phyloP scores from a whole-genome alignment of 257 asterid genomes.

The Gentiana straminea region DNA sequence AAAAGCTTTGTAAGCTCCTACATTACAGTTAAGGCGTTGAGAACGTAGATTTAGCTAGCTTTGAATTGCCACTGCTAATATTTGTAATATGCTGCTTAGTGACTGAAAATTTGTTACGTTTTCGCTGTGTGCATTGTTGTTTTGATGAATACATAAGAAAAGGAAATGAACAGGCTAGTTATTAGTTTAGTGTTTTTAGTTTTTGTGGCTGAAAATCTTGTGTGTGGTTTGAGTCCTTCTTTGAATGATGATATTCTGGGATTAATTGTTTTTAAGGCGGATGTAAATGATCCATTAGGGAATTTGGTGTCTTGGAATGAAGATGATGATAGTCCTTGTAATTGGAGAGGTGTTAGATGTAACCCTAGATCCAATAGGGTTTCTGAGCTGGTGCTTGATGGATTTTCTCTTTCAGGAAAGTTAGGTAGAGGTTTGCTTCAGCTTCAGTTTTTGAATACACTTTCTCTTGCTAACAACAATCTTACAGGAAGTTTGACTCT shows the following conservation, averaged over 20 bases:
- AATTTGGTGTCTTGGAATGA: conserved; percentile 65
- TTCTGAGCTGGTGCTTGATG: conserved; percentile 45
- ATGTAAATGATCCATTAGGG: conserved; percentile 48
- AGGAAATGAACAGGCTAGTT: background rate
- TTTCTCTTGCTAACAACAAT: conserved; percentile 54
- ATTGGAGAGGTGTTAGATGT: conserved; percentile 61
- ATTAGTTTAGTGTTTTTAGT: conserved; percentile 6
- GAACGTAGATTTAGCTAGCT: no score
- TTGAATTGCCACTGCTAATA: no score
- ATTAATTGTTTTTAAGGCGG: conserved; percentile 65
- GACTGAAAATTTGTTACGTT: background rate
- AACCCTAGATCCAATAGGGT: conserved; percentile 46
- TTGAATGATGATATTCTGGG: conserved; percentile 86
- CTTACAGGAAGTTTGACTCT: conserved; percentile 54
- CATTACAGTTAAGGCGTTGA: no score
- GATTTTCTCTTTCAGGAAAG: conserved; percentile 62
- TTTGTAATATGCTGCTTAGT: no score
- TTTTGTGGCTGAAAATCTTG: conserved; percentile 16
- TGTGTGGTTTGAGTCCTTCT: conserved; percentile 37
- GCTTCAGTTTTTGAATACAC: conserved; percentile 32
- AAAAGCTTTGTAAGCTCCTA: no score
- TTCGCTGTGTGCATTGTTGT: background rate
- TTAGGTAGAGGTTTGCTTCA: conserved; percentile 48
- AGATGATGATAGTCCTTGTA: conserved; percentile 60
- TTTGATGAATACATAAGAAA: background rate